phyloP scores from a whole-genome alignment of 768 basidiomycete genomes.

The Phaeolepiota aurea region DNA sequence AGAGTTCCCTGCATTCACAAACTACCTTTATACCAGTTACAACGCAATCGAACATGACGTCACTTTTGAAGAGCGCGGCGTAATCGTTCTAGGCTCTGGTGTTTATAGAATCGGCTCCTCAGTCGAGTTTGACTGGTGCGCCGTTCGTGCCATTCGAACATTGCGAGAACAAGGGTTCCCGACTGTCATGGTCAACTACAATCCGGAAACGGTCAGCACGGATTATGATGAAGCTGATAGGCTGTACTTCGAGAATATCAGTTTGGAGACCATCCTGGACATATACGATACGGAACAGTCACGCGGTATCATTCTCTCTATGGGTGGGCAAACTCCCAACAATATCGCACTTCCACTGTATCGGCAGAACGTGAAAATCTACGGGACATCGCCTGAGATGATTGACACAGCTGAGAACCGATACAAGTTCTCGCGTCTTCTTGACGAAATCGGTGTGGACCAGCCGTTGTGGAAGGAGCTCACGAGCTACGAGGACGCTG shows the following conservation, averaged over 20 bases:
- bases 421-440: conserved; percentile 97
- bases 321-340: conserved; percentile 99
- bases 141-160: conserved; percentile 93
- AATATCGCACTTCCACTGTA: conserved; percentile 95
- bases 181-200: conserved; percentile 99
- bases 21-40: conserved; percentile 98
- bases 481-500: conserved; percentile 82
- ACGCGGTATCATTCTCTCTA: conserved; percentile 88
- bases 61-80: conserved; percentile 81
- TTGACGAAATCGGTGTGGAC: conserved; percentile 98
- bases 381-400: conserved; percentile 98
- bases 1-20: conserved; percentile 97
- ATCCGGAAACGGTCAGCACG: conserved; percentile 97
- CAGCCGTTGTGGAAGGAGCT: conserved; percentile 97
- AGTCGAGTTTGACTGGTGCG: conserved; percentile 99
- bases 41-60: conserved; percentile 94
- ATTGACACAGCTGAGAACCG: conserved; percentile 99
- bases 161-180: conserved; percentile 90
- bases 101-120: conserved; percentile 99
- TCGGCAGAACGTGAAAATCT: conserved; percentile 96
- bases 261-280: conserved; percentile 91
- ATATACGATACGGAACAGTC: conserved; percentile 91
- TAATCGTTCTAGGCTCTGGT: conserved; percentile 97
- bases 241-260: conserved; percentile 98
- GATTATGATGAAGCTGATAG: conserved; percentile 99